Evolutionary conservation across 208 protist species (phyloP), one percentile per base, ranked within the genome.

Genomic region (Trypanosoma cruzi): DNA sequence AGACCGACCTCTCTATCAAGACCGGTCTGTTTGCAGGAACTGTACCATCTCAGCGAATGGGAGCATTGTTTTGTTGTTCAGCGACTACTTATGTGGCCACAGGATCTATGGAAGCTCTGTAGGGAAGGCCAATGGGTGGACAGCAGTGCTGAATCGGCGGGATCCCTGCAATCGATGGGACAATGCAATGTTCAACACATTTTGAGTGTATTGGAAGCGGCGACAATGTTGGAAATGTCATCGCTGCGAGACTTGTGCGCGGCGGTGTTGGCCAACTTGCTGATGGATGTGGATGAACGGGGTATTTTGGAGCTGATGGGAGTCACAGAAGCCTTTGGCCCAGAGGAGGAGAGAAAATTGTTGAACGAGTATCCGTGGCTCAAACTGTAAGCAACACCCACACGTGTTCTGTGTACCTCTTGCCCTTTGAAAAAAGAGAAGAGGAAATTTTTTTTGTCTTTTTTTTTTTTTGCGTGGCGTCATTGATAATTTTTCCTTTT

Each of bases 21-120:
- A 0, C 84, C 84, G 22, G 54, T 86, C 14, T 26, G 66, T 29
- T 29, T 86, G 18, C 57, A 55, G 3, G 80, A 89, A 59, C 77
- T 93, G n/a, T 93, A 93, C 59, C 42, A 54, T 24, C 64, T 93
- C 13, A 72, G 73, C 16, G 42, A 77, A 28, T 93, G 87, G 87
- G 84, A 90, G 71, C 77, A 82, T 6, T 54, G 46, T 52, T 93
- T 84, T 66, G 80, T 85, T 34, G 46, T 85, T 18, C 66, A 83
- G 48, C 77, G 77, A 31, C 57, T 93, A 42, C 64, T 93, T 32
- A 42, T 62, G 13, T 52, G 81, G 16, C 40, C 58, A 29, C 60
- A 46, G 61, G 20, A 55, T 26, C 56, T 62, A 56, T 64, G 75
- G 55, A 50, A 37, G 7, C 58, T 79, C 8, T 64, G 6, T n/a